Evolutionary conservation across 345 rosid genomes (phyloP).

Genomic region (Eucalyptus marginata): DNA sequence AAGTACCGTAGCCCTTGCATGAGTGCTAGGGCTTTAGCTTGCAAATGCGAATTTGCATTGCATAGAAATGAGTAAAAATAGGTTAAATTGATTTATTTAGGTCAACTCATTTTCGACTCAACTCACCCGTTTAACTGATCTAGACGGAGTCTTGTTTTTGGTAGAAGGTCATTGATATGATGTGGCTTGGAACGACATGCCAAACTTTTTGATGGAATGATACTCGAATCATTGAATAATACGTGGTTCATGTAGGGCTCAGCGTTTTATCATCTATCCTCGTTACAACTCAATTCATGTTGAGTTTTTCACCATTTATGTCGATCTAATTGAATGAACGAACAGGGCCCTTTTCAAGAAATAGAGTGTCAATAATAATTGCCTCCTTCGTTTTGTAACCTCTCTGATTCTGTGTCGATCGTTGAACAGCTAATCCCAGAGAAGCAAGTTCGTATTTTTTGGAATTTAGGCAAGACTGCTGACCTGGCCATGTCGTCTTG

Average conservation of each 20-base stretch:
- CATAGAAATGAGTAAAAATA: too few species aligned
- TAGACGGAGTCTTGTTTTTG: neutral
- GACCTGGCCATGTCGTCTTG: neutral
- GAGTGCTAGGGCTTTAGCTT: too few species aligned
- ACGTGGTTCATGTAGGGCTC: rapidly evolving
- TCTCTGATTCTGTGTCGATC: neutral
- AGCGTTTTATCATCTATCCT: neutral
- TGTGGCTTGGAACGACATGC: neutral
- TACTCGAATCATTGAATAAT: neutral
- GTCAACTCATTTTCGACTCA: too few species aligned
- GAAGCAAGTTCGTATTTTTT: neutral
- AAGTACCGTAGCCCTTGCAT: too few species aligned
- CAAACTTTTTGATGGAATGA: neutral
- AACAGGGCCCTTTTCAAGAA: neutral
- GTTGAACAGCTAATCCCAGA: neutral
- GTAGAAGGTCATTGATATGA: too few species aligned
- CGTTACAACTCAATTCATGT: neutral
- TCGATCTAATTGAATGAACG: neutral
- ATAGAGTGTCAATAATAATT: neutral
- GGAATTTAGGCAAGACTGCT: neutral
- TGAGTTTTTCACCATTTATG: neutral
- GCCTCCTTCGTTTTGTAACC: neutral
- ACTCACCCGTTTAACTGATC: rapidly evolving
- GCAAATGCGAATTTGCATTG: neutral
- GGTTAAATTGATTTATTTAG: too few species aligned